These are phyloP conservation scores for Bimuria novae-zelandiae DNA, from an alignment of 2,329 filamentous ascomycete genomes.

Conservation along the genomic window DNA sequence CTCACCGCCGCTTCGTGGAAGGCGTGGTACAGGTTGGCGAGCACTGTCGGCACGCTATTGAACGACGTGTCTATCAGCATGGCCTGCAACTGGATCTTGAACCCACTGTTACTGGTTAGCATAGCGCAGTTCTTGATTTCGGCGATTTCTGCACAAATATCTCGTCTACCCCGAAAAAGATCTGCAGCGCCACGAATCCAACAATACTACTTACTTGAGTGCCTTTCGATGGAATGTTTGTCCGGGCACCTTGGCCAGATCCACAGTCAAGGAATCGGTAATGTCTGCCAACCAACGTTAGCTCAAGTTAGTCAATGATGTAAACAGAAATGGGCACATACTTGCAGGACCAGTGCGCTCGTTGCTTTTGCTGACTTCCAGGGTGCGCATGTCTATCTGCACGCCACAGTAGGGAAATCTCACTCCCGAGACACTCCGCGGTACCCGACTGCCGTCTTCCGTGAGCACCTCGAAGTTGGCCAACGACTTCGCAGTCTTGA, in stretches of 20 bases:
- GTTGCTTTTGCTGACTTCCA: constrained; percentile 75
- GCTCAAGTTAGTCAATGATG: constrained; percentile 1
- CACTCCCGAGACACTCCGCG: constrained; percentile 45
- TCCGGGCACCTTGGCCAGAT: constrained; percentile 72
- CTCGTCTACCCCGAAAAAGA: background rate
- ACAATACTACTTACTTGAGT: constrained; percentile 59
- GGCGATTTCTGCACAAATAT: background rate
- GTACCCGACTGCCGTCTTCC: constrained; percentile 51
- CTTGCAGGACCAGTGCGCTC: constrained; percentile 56
- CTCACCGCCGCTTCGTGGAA: constrained; percentile 81
- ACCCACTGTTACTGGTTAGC: constrained; percentile 53
- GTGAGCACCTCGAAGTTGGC: constrained; percentile 77
- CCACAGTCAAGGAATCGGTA: constrained; percentile 77
- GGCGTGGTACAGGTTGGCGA: constrained; percentile 74
- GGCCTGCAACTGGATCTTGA: constrained; percentile 82
- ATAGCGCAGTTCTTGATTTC: constrained; percentile 5
- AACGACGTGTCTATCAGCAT: constrained; percentile 83
- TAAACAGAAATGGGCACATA: constrained; percentile 46
- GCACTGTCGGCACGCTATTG: constrained; percentile 71
- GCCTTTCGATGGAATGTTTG: constrained; percentile 80
- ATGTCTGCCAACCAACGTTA: constrained; percentile 51
- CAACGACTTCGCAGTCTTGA: constrained; percentile 79
- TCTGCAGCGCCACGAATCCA: background rate
- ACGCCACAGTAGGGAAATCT: constrained; percentile 91
- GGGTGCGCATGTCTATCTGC: constrained; percentile 71